Base-by-base conservation (phyloP, 345 rosid species). In the Orychophragmus violaceus region DNA sequence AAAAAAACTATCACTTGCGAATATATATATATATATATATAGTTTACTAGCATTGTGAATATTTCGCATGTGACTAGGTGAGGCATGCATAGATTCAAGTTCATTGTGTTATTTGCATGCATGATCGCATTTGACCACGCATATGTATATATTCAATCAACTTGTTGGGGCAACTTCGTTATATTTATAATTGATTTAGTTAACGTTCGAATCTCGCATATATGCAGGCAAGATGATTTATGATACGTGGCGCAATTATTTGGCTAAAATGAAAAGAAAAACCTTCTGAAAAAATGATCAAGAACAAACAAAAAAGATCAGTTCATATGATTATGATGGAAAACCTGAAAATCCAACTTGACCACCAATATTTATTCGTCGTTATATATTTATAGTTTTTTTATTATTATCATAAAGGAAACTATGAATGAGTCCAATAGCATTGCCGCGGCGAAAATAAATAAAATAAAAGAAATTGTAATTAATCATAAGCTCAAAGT, bases 401-500 rank as follows among this genome's bases (percentile, higher is more conserved):
- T 27, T 25, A n/a, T 52, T 62, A 28, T 9, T 53, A 37, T 37
- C 14, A 23, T 44, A 59, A 51, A 60, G 5, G 21, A 44, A 44
- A 59, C 54, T 27, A 41, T 22, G 42, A 48, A 56, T 48, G 29
- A 14, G 36, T 55, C 76, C 53, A 72, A 46, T 64, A 56, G 9
- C n/a, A 63, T 71, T 71, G 51, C 70, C 70, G 75, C 75, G 64
- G 51, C 58, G 56, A 11, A 62, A 33, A 18, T 24, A 45, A 54
- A 54, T 5, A 13, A 45, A 22, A 37, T 0, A 4, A 27, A 16
- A n/a, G n/a, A n/a, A 36, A 33, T 4, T 0, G 3, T 5, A 42
- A 46, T 21, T 2, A 64, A 72, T 64, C 44, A 71, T 48, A 46
- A 64, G 59, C 76, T 57, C 66, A 37, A 72, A 72, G 71, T 64